A percentile compares a stretch with the other conserved stretches of the same genome.
Conservation (phyloP, 345 rosid genomes). For the Kandelia obovata region DNA sequence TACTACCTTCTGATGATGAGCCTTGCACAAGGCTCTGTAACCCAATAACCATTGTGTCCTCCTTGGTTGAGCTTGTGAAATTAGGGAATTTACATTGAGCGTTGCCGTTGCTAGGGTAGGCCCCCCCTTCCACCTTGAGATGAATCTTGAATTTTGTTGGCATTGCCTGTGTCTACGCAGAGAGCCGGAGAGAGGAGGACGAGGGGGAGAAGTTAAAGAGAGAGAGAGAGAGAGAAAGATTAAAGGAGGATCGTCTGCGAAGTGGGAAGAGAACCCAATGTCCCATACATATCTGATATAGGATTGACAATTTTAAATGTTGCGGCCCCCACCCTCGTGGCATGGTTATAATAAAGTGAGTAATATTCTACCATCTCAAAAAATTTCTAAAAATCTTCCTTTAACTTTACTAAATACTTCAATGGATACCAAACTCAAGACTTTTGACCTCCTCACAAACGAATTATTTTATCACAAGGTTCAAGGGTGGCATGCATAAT, state of each 20-base stretch:
- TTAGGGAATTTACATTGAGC: background rate
- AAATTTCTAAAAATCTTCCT: too few species aligned
- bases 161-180: background rate
- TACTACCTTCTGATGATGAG: constrained; percentile 16
- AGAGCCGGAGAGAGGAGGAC: background rate
- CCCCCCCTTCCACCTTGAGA: constrained; percentile 15
- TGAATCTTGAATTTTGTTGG: constrained; percentile 10
- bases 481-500: too few species aligned
- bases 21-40: constrained; percentile 43
- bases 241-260: background rate
- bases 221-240: background rate
- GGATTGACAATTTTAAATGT: too few species aligned
- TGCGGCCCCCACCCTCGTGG: too few species aligned
- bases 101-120: background rate
- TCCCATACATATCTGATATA: too few species aligned
- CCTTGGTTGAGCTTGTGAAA: constrained; percentile 11
- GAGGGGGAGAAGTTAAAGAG: background rate
- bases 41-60: constrained; percentile 39
- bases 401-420: too few species aligned
- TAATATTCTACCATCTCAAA: too few species aligned
- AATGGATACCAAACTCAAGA: too few species aligned
- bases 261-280: background rate
- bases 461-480: too few species aligned
- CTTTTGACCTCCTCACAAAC: too few species aligned
- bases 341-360: too few species aligned